Evolutionary conservation across 371 early-diverging fungal genomes (phyloP), one percentile per base, ranked within the genome.

Genomic region (Rhizomucor miehei): DNA sequence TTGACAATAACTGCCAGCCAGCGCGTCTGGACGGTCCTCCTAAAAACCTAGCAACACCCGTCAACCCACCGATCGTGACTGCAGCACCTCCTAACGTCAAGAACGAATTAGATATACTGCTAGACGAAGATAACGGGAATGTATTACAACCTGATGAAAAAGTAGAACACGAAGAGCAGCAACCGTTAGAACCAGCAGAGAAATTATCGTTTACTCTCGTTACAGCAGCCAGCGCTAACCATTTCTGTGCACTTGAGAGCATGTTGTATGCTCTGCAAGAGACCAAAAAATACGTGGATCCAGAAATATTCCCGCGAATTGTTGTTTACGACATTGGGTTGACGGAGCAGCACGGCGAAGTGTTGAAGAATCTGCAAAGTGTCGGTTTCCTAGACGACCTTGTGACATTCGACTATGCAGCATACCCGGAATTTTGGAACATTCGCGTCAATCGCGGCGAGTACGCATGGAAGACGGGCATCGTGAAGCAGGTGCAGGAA

Each of bases 381-480:
- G 53, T 56, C 21, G 59, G 63, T 12, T 73, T 43, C 48, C 63
- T 77, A 39, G 75, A 74, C 41, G 69, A 77, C 11, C 59, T 73
- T 34, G 51, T 63, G 14, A 48, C 48, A 17, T 77, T 81, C 46
- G 57, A 81, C 40, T 81, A 69, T 36, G 34, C 64, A 0, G 54
- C 52, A 17, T 81, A 81, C 47, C 82, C 82, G 0, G 29, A 35
- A 29, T 81, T 81, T 52, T 81, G 82, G 82, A 54, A 81, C 44
- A 68, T 82, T 38, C 54, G 39, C 9, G 44, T 61, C 9, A 57
- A 60, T 11, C 69, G 77, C n/a, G 82, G 82, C 35, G 71, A 82
- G 56, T 81, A 81, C 44, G 82, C 75, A 12, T 81, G 82, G 82
- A 81, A 81, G 56, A 63, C 73, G 8, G 82, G 82, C n/a, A 73